Conservation (phyloP, 805 yeast genomes). For the Tetrapisispora namnaoensis region DNA sequence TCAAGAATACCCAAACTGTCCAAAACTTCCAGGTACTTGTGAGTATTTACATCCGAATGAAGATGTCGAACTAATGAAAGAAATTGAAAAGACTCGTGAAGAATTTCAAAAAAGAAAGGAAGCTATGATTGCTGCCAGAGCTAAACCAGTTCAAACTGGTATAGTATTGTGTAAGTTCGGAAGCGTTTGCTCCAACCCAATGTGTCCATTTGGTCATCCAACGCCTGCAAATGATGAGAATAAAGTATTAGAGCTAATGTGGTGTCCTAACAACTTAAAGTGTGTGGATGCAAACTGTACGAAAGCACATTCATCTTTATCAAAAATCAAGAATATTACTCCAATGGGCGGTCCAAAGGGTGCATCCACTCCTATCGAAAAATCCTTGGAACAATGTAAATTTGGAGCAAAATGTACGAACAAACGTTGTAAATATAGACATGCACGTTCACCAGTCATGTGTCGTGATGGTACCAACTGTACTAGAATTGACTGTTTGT, state of each 20-base stretch:
- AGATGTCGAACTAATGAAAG: constrained; percentile 64
- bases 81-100: constrained; percentile 52
- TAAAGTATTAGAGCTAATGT: constrained; percentile 52
- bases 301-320: constrained; percentile 78
- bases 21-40: constrained; percentile 75
- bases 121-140: constrained; percentile 28
- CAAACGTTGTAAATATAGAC: constrained; percentile 71
- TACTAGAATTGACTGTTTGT: constrained; percentile 69
- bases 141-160: constrained; percentile 36
- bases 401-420: constrained; percentile 71
- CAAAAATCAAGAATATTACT: constrained; percentile 33
- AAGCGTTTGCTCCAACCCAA: constrained; percentile 58
- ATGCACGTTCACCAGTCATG: constrained; percentile 59
- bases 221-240: constrained; percentile 75
- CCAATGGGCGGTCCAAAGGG: constrained; percentile 19
- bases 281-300: constrained; percentile 56
- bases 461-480: constrained; percentile 81
- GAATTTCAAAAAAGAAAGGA: constrained; percentile 39
- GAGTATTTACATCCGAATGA: constrained; percentile 76
- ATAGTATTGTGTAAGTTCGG: constrained; percentile 70
- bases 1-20: constrained; percentile 65
- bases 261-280: constrained; percentile 65
- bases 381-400: constrained; percentile 71
- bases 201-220: constrained; percentile 87
- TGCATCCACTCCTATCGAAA: constrained; percentile 31